phyloP scores from a whole-genome alignment of 2,329 filamentous ascomycete genomes.

The Mycosphaerelloides madeirae region DNA sequence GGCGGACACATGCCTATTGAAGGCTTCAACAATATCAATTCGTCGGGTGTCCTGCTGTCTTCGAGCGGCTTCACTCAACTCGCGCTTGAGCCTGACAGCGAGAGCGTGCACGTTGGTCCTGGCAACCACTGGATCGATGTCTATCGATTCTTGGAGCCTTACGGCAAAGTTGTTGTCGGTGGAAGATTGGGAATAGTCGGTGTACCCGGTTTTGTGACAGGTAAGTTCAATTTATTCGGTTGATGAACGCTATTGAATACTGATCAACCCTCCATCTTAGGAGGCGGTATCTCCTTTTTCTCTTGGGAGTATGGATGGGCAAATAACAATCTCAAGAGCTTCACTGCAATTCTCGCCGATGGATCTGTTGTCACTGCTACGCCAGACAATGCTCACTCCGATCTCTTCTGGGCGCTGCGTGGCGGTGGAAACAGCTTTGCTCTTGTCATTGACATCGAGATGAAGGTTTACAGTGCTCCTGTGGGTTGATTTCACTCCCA shows the following conservation, averaged over 20 bases:
- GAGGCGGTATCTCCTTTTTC: too few species aligned
- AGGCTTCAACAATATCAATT: conserved; percentile 17
- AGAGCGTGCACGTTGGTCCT: conserved; percentile 7
- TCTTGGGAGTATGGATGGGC: conserved; percentile 5
- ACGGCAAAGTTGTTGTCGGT: conserved; percentile 7
- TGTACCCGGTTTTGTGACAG: conserved; percentile 20
- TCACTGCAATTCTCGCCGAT: conserved; percentile 10
- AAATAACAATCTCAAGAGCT: conserved; percentile 6
- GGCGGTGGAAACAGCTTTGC: too few species aligned
- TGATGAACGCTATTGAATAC: too few species aligned
- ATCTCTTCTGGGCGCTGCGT: too few species aligned
- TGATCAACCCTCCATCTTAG: too few species aligned
- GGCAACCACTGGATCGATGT: conserved; percentile 11
- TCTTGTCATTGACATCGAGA: too few species aligned
- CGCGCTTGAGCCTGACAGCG: conserved; percentile 1
- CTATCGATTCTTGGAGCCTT: conserved; percentile 6
- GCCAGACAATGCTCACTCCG: conserved; percentile 7
- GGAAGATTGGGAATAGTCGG: conserved; percentile 14
- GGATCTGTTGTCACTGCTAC: conserved; percentile 7
- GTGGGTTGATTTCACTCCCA: too few species aligned
- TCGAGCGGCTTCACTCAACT: conserved; percentile 8
- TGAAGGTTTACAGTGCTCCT: too few species aligned
- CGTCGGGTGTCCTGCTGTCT: conserved; percentile 7
- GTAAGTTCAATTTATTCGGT: conserved; percentile 23
- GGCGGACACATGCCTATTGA: too few species aligned